Percentiles rank a stretch among this genome's conserved stretches.
These are phyloP conservation scores for Clavispora vitiphila DNA, from an alignment of 805 yeast species.

Conservation along the genomic window DNA sequence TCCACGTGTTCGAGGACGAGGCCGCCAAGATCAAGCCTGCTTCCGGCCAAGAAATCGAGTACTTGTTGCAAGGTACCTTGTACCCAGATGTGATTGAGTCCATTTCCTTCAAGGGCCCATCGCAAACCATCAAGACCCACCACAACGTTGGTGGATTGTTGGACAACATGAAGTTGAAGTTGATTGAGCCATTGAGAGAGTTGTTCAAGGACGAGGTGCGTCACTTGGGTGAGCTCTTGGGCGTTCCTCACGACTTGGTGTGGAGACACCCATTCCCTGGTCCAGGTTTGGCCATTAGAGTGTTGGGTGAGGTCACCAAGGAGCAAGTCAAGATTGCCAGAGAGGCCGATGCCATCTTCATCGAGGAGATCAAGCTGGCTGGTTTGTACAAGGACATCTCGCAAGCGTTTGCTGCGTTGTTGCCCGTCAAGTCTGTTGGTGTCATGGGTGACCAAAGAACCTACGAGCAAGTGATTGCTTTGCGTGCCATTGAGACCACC, in stretches of 20 bases:
- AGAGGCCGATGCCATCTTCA: slow-evolving; percentile 93
- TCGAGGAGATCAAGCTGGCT: slow-evolving; percentile 90
- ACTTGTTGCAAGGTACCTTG: slow-evolving; percentile 90
- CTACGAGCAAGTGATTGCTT: slow-evolving; percentile 97
- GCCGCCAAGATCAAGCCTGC: slow-evolving; percentile 88
- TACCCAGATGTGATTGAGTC: slow-evolving; percentile 99
- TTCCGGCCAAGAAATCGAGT: slow-evolving; percentile 87
- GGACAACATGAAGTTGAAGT: slow-evolving; percentile 96
- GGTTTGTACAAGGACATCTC: slow-evolving; percentile 91
- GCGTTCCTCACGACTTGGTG: slow-evolving; percentile 93
- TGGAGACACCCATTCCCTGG: slow-evolving; percentile 99
- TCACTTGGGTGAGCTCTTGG: slow-evolving; percentile 88
- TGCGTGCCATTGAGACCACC: slow-evolving; percentile 94
- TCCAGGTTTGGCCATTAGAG: slow-evolving; percentile 99
- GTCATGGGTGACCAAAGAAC: slow-evolving; percentile 99
- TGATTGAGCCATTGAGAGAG: slow-evolving; percentile 98
- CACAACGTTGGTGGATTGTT: slow-evolving; percentile 98
- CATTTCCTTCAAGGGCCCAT: slow-evolving; percentile 98
- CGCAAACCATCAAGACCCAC: slow-evolving; percentile 98
- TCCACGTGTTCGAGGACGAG: slow-evolving; percentile 94
- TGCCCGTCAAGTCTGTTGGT: slow-evolving; percentile 98
- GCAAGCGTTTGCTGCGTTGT: slow-evolving; percentile 95
- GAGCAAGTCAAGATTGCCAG: slow-evolving; percentile 94
- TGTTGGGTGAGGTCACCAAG: slow-evolving; percentile 92
- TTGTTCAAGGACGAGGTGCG: slow-evolving; percentile 98